These are phyloP conservation scores for Cynara cardunculus DNA, from an alignment of 129 eudicot species.

Conservation along the genomic window DNA sequence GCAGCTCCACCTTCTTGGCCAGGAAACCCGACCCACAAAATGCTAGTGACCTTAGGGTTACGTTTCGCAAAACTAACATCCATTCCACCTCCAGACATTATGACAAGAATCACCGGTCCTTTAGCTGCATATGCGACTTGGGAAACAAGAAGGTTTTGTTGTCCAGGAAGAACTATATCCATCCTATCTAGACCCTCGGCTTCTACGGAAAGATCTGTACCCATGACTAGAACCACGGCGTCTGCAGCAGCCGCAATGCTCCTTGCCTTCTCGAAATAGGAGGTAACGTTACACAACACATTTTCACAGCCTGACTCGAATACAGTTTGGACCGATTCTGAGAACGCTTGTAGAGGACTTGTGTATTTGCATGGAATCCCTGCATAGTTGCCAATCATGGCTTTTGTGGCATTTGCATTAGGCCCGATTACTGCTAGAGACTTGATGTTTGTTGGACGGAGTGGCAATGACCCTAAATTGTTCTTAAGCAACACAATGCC, in stretches of 20 bases:
- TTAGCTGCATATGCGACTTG: conserved; percentile 27
- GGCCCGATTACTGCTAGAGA: conserved; percentile 51
- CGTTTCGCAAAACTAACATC: conserved; percentile 26
- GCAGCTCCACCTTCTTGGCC: conserved; percentile 42
- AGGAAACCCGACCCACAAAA: conserved; percentile 38
- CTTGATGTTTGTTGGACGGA: neutral
- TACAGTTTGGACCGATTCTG: conserved; percentile 10
- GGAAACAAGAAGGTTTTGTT: conserved; percentile 19
- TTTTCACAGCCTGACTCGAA: conserved; percentile 22
- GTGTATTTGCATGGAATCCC: conserved; percentile 41
- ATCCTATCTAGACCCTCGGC: conserved; percentile 29
- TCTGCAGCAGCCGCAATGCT: conserved; percentile 18
- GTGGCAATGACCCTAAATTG: conserved; percentile 15
- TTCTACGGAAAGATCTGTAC: conserved; percentile 24
- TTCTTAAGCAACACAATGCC: conserved; percentile 46
- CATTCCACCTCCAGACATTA: conserved; percentile 35
- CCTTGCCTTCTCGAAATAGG: neutral
- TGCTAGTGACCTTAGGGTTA: conserved; percentile 20
- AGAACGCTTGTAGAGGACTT: conserved; percentile 19
- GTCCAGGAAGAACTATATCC: conserved; percentile 26
- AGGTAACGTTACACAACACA: conserved; percentile 16
- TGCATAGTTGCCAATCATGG: conserved; percentile 52
- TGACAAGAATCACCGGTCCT: conserved; percentile 40
- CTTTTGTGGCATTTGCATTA: conserved; percentile 44
- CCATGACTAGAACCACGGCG: conserved; percentile 29